Conservation (phyloP, 768 basidiomycete genomes). For the Phylloporus sp. region DNA sequence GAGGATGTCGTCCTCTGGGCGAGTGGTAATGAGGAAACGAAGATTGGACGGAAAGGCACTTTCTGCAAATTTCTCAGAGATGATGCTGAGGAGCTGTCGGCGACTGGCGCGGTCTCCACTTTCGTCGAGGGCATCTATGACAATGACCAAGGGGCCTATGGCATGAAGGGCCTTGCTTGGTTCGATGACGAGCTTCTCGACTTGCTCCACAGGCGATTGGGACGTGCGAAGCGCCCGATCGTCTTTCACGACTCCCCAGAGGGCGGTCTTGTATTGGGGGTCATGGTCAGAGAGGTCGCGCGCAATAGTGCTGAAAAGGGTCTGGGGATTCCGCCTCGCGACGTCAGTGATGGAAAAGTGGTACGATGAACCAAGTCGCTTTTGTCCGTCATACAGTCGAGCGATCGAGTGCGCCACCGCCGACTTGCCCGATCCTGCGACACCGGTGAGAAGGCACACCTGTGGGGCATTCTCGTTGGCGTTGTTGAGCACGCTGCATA, state of each 20-base stretch:
- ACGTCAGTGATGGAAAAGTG: constrained; percentile 11
- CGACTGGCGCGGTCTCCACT: constrained; percentile 9
- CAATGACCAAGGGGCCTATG: constrained; percentile 24
- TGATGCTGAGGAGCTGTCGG: constrained; percentile 10
- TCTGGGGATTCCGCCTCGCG: constrained; percentile 4
- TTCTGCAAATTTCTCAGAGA: background rate
- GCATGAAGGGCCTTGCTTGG: constrained; percentile 13
- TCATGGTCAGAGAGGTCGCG: constrained; percentile 23
- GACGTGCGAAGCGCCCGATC: constrained; percentile 6
- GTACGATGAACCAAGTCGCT: constrained; percentile 22
- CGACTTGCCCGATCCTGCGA: no score
- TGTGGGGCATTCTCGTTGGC: background rate
- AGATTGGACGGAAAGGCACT: constrained; percentile 5
- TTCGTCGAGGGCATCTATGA: constrained; percentile 29
- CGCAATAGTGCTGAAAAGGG: constrained; percentile 24
- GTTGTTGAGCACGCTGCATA: background rate
- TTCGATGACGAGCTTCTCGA: constrained; percentile 19
- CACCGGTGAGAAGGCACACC: background rate
- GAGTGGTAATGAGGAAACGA: constrained; percentile 11
- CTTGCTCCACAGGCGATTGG: constrained; percentile 7
- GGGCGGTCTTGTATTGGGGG: constrained; percentile 8
- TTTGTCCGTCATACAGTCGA: background rate
- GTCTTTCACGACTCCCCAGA: constrained; percentile 5
- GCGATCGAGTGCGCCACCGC: no score
- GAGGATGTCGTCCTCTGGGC: constrained; percentile 2